Evolutionary conservation across 2,329 filamentous ascomycete species (phyloP).

Genomic region (Paracoccidioides lutzii): DNA sequence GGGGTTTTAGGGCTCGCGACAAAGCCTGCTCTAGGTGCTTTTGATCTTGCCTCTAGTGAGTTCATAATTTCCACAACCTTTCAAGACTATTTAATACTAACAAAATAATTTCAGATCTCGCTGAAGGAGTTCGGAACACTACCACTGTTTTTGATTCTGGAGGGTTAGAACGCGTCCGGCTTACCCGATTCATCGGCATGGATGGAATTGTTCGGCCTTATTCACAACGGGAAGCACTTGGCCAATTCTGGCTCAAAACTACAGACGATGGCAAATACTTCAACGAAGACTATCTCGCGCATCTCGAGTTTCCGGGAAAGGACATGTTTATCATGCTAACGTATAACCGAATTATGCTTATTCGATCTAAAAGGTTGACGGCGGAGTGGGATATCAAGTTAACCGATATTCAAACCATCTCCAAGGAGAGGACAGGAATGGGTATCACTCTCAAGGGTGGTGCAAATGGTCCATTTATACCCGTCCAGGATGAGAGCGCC

Average conservation of each 20-base stretch:
- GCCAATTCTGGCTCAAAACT: conserved; percentile 98
- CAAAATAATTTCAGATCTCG: conserved; percentile 46
- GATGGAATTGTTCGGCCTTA: conserved; percentile 93
- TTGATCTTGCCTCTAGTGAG: conserved; percentile 78
- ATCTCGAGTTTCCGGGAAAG: conserved; percentile 78
- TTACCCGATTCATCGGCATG: conserved; percentile 78
- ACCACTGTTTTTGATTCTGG: conserved; percentile 95
- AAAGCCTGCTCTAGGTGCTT: conserved; percentile 90
- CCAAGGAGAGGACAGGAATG: conserved; percentile 89
- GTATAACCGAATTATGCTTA: conserved; percentile 75
- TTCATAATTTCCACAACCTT: not conserved
- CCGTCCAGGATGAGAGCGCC: conserved; percentile 72
- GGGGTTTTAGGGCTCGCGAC: conserved; percentile 88
- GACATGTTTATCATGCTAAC: conserved; percentile 86
- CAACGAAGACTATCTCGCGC: conserved; percentile 92
- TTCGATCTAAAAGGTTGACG: conserved; percentile 70
- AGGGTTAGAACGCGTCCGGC: conserved; percentile 85
- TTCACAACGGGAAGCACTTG: conserved; percentile 84
- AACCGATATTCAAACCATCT: conserved; percentile 93
- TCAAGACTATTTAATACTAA: conserved; percentile 6
- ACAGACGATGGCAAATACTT: conserved; percentile 96
- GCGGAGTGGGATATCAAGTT: conserved; percentile 94
- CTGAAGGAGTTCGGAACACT: conserved; percentile 94
- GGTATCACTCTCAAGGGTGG: conserved; percentile 79
- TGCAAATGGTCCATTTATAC: conserved; percentile 87